A percentile compares a stretch with the other conserved stretches of the same genome.
These are phyloP conservation scores for Phanerodontia chrysosporium DNA, from an alignment of 768 basidiomycete species.

Conservation along the genomic window DNA sequence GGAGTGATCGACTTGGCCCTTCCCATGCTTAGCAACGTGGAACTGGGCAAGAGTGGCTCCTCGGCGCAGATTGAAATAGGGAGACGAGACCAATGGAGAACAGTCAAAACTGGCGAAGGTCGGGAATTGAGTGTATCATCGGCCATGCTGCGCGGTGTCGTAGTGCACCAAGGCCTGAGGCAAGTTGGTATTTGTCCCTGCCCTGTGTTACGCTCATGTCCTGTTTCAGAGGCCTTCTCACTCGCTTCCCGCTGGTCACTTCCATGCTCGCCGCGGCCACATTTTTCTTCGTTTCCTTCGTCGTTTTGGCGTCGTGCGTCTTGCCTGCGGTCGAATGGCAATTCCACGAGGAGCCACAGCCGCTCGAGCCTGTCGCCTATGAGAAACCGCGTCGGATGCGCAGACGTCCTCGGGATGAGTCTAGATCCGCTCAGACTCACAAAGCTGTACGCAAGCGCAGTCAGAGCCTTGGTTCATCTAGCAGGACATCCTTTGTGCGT, in stretches of 20 bases:
- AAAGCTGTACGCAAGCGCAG: conserved; percentile 7
- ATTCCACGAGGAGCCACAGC: conserved; percentile 13
- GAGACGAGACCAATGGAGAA: conserved; percentile 69
- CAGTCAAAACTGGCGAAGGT: conserved; percentile 62
- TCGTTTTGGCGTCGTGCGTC: conserved; percentile 28
- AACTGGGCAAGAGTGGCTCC: conserved; percentile 42
- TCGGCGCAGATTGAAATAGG: conserved; percentile 69
- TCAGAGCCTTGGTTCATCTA: conserved; percentile 4
- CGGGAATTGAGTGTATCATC: conserved; percentile 67
- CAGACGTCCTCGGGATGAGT: conserved; percentile 1
- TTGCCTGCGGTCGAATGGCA: conserved; percentile 29
- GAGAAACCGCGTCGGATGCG: conserved; percentile 1
- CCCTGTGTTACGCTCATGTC: background rate
- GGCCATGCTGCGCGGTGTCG: conserved; percentile 56
- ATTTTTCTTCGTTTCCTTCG: conserved; percentile 33
- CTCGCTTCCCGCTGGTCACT: conserved; percentile 61
- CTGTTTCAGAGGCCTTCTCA: conserved; percentile 54
- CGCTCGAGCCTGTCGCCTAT: background rate
- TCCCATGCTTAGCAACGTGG: conserved; percentile 53
- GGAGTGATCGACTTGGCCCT: conserved; percentile 45
- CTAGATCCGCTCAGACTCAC: background rate
- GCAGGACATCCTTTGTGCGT: conserved; percentile 6
- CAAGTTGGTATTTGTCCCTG: conserved; percentile 27
- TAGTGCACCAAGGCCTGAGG: conserved; percentile 70
- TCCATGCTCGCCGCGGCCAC: conserved; percentile 37